Conservation (phyloP, 2,329 filamentous ascomycete species). For the Curvularia sp. region DNA sequence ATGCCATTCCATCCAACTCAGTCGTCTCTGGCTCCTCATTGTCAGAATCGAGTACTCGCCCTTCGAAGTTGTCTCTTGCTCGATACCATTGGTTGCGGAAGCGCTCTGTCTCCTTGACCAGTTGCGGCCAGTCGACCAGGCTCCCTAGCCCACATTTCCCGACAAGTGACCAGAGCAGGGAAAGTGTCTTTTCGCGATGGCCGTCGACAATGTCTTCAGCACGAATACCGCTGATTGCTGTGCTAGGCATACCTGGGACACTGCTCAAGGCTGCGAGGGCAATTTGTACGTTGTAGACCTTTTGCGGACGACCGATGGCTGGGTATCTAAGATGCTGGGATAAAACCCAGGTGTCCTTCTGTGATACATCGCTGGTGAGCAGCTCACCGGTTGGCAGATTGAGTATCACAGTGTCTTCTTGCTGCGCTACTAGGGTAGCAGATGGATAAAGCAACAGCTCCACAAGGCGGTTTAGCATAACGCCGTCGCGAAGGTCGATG, state of each 20-base stretch:
- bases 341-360: slow-evolving; percentile 56
- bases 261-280: slow-evolving; percentile 62
- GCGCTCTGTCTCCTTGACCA: slow-evolving; percentile 60
- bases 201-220: slow-evolving; percentile 69
- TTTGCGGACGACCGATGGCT: slow-evolving; percentile 62
- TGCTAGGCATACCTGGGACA: slow-evolving; percentile 52
- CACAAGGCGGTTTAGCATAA: slow-evolving; percentile 65
- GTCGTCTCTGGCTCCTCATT: slow-evolving; percentile 27
- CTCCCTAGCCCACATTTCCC: slow-evolving; percentile 62
- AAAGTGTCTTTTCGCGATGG: slow-evolving; percentile 69
- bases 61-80: slow-evolving; percentile 37
- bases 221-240: slow-evolving; percentile 55
- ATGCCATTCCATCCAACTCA: slow-evolving; percentile 41
- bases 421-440: slow-evolving; percentile 35
- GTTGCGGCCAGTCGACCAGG: slow-evolving; percentile 63
- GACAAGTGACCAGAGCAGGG: slow-evolving; percentile 66
- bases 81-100: slow-evolving; percentile 49
- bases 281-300: slow-evolving; percentile 66
- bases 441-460: slow-evolving; percentile 63
- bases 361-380: slow-evolving; percentile 49
- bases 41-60: slow-evolving; percentile 46
- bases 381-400: slow-evolving; percentile 56
- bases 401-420: slow-evolving; percentile 55
- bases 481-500: slow-evolving; percentile 67
- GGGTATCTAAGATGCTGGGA: slow-evolving; percentile 67